These are phyloP conservation scores for Cercospora nicotianae DNA, from an alignment of 2,329 filamentous ascomycete genomes.

Conservation along the genomic window DNA sequence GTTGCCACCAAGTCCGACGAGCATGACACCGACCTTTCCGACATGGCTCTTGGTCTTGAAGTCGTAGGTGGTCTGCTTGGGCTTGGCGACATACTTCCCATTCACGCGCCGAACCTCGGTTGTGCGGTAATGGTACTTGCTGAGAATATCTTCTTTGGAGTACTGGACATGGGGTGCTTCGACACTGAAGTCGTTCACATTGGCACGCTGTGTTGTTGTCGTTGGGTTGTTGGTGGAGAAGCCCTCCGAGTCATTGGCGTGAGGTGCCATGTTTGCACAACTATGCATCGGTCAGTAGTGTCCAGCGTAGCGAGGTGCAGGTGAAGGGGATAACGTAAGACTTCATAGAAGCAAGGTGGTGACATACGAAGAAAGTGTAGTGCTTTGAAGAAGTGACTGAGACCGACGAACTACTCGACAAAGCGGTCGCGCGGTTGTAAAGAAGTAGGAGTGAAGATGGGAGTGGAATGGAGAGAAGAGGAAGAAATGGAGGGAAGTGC, in stretches of 20 bases:
- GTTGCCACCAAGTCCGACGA: slow-evolving; percentile 97
- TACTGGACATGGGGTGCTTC: slow-evolving; percentile 91
- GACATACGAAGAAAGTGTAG: background rate
- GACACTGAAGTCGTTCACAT: slow-evolving; percentile 67
- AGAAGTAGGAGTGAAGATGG: slow-evolving; percentile 5
- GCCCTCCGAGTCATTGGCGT: slow-evolving; percentile 69
- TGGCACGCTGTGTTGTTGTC: background rate
- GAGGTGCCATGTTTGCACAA: slow-evolving; percentile 73
- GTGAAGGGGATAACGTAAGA: background rate
- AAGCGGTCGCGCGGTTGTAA: background rate
- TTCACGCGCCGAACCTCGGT: slow-evolving; percentile 73
- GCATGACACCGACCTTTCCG: slow-evolving; percentile 93
- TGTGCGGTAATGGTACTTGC: slow-evolving; percentile 95
- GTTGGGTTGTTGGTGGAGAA: slow-evolving; percentile 52
- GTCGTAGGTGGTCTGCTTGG: slow-evolving; percentile 87
- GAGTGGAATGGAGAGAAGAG: slow-evolving; percentile 17
- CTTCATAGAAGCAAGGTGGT: background rate
- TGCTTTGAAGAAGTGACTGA: background rate
- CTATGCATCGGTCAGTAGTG: background rate
- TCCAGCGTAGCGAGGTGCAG: background rate
- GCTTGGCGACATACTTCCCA: slow-evolving; percentile 79
- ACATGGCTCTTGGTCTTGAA: slow-evolving; percentile 96
- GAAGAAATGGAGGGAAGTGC: slow-evolving; percentile 22
- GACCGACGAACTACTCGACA: background rate
- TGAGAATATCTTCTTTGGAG: slow-evolving; percentile 82